Evolutionary conservation across 2,329 filamentous ascomycete species (phyloP), one percentile per base, ranked within the genome.

Genomic region (Neofusicoccum sp.): DNA sequence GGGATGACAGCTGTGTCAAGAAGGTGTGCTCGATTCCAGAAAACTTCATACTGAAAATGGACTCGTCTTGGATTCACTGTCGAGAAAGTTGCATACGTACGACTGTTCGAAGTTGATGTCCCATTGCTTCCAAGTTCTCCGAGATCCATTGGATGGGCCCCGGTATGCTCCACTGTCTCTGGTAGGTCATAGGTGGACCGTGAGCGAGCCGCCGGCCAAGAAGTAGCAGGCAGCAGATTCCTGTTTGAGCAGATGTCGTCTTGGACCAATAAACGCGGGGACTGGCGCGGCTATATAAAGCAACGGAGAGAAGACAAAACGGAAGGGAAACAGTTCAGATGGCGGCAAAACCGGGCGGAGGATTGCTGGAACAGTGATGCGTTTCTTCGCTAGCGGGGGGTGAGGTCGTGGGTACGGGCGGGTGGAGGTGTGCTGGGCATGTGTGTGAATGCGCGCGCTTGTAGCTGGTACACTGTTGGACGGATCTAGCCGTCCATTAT

Each of bases 261-360:
- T 12, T 33, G 36, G 9, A 26, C 51, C 51, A 56, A 43, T 56
- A 14, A 7, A 6, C 36, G 4, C 36, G 3, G 1, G 36, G 6
- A 24, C 24, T 4, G n/a, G 9, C 2, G 20, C 16, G 14, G 24
- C 36, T 41, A 54, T 31, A 40, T 40, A 54, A 43, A 33, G 51
- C 51, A 43, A 33, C n/a, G 51, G 38, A 56, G 24, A 12, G n/a
- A 26, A n/a, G 36, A 56, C 51, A 33, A 56, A 56, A 56, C 51
- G 26, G 51, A 56, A 43, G 12, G 51, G 51, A 56, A 56, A 54
- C 36, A 3, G 36, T 31, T 41, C 36, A 43, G 36, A 24, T 20
- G 24, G 36, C 9, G 36, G 49, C 34, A 54, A 31, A 9, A 16
- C 41, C 31, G 24, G 28, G 7, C 20, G 30, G 34, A 4, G 11